phyloP scores from a whole-genome alignment of 192 early-diverging fungal species.

The Dissophora ornata region DNA sequence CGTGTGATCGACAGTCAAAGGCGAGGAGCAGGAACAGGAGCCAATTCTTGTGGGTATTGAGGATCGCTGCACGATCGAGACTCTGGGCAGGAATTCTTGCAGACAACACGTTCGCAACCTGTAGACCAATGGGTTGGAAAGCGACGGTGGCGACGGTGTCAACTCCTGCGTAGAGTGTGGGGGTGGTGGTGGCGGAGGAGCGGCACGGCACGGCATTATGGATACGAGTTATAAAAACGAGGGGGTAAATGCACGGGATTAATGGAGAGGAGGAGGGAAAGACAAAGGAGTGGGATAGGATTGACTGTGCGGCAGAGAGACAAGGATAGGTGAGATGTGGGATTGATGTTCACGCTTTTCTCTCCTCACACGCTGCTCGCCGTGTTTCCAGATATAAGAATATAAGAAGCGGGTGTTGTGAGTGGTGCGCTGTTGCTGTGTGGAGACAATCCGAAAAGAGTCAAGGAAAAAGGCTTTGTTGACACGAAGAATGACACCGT shows the following conservation, averaged over 20 bases:
- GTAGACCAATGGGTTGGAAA: constrained; percentile 50
- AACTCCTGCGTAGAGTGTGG: constrained; percentile 42
- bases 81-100: constrained; percentile 39
- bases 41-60: constrained; percentile 1
- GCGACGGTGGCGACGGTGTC: constrained; percentile 24
- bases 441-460: too few species aligned
- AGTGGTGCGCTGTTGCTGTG: too few species aligned
- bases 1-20: constrained; percentile 12
- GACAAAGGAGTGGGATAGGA: background rate
- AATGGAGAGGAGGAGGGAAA: background rate
- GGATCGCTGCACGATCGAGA: constrained; percentile 21
- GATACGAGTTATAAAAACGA: background rate
- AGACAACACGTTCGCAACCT: constrained; percentile 43
- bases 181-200: constrained; percentile 43
- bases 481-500: too few species aligned
- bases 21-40: background rate
- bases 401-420: too few species aligned
- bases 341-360: too few species aligned
- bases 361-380: too few species aligned
- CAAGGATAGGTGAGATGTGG: too few species aligned
- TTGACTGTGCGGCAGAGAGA: too few species aligned
- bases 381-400: too few species aligned
- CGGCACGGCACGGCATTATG: constrained; percentile 48
- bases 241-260: background rate
- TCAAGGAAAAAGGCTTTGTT: too few species aligned